Base-by-base conservation (phyloP, 2,329 filamentous ascomycete genomes). In the Aureobasidium vineae region DNA sequence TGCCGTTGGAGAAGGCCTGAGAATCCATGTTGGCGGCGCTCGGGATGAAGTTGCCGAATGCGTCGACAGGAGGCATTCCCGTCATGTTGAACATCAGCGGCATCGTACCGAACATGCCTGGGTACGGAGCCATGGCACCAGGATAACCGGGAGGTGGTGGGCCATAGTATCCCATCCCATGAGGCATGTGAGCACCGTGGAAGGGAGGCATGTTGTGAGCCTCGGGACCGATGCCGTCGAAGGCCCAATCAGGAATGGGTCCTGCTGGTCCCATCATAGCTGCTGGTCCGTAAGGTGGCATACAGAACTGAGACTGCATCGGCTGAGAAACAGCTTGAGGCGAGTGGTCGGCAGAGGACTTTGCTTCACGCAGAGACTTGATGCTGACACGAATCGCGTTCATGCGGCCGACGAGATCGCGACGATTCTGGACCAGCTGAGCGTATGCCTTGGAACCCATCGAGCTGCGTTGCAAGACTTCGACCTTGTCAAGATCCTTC, bases 401-500 rank as follows among this genome's bases (percentile, higher is more conserved):
- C 68, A 75, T 68, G 26, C 68, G 68, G 43, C 64, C 70, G 60
- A 77, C 72, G 26, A 77, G 70, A 47, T 76, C 72, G 31, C 73
- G 72, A 45, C 75, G 75, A 67, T 72, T 74, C 36, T 70, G 68
- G 40, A 76, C 67, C 10, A 78, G 71, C 41, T 72, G 72, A 11
- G 73, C 70, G 68, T 71, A 75, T 36, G 74, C 72, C 45, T 67
- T 68, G 60, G 71, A 72, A 38, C 68, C 67, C 74, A 78, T 74
- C 15, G 70, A 70, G 43, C 71, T 71, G 38, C 74, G 72, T 60
- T 77, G 73, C 26, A 77, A 70, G 28, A 76, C 76, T 65, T 78
- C 76, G 2, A 72, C 73, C 70, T 76, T 76, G 72, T 77, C 72
- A 41, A 78, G 68, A n/a, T 74, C 72, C 67, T 72, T 76, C 26